Evolutionary conservation across 768 basidiomycete species (phyloP).

Genomic region (Boletus rubroflammeus): DNA sequence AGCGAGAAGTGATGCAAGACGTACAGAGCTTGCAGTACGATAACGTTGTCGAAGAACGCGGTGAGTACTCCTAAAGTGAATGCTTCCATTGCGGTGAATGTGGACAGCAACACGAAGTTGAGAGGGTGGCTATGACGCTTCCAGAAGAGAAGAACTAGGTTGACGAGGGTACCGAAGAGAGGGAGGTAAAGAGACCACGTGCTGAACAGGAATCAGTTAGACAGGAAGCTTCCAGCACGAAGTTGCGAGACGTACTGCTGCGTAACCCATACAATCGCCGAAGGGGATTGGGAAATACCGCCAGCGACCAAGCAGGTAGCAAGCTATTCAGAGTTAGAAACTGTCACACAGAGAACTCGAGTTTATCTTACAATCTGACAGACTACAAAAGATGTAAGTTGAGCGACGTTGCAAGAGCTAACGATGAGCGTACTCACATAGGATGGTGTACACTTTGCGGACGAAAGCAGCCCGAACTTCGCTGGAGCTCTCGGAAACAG

Average conservation of each 20-base stretch:
- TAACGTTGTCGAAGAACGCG: slow-evolving; percentile 64
- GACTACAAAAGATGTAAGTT: slow-evolving; percentile 41
- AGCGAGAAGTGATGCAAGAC: slow-evolving; percentile 23
- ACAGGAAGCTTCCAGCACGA: not conserved
- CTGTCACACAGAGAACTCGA: not conserved
- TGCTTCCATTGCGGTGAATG: slow-evolving; percentile 90
- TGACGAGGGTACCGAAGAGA: slow-evolving; percentile 73
- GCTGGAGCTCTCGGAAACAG: slow-evolving; percentile 69
- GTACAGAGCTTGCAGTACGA: slow-evolving; percentile 86
- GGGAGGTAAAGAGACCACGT: slow-evolving; percentile 79
- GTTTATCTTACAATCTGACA: slow-evolving; percentile 61
- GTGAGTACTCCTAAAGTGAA: slow-evolving; percentile 85
- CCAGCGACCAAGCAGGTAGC: slow-evolving; percentile 80
- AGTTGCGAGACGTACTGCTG: slow-evolving; percentile 48
- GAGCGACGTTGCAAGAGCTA: not conserved
- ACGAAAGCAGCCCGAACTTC: slow-evolving; percentile 86
- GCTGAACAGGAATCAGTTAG: slow-evolving; percentile 35
- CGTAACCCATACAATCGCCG: slow-evolving; percentile 66
- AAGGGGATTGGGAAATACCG: slow-evolving; percentile 57
- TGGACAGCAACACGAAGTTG: slow-evolving; percentile 79
- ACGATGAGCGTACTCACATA: slow-evolving; percentile 54
- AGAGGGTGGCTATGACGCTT: slow-evolving; percentile 88
- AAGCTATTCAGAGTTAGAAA: slow-evolving; percentile 36
- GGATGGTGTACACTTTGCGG: slow-evolving; percentile 86
- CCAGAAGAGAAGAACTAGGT: slow-evolving; percentile 82